Evolutionary conservation across 331 rosid species (phyloP), one percentile per base, ranked within the genome.

Genomic region (Rosa hybrid): DNA sequence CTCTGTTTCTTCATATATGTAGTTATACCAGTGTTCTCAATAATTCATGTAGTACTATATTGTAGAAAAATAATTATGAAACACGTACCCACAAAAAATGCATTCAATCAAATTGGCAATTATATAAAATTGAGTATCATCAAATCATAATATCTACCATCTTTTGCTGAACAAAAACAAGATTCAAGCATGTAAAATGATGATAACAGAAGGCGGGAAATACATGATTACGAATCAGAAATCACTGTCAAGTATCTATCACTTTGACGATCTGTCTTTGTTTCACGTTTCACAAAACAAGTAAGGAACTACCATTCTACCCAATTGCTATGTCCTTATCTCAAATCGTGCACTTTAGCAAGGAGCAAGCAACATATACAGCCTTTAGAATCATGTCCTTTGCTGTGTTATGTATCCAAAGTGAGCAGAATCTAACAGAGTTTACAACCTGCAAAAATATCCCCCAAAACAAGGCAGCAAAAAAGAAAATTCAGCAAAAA

Each of bases 361-460:
- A 68, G 83, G 67, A 60, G 74, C 77, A 79, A 62, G 57, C 21
- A 68, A 82, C 81, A 74, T 49, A 78, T 48, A 86, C 88, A 80
- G 81, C 88, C 87, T 86, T 77, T 79, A 81, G 71, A 87, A 67
- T 87, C 88, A 76, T 72, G 82, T 81, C 85, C 79, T 75, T 77
- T 56, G 76, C 76, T 74, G 80, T 67, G 78, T 57, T 64, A 71
- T 82, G 83, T 81, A 84, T 83, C 83, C 83, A 80, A 86, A 83
- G 85, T 89, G 87, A 85, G 87, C 80, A 85, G 75, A 82, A n/a
- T n/a, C n/a, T n/a, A n/a, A n/a, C n/a, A n/a, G n/a, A n/a, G n/a
- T n/a, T n/a, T n/a, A n/a, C n/a, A n/a, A n/a, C n/a, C n/a, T 91
- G 85, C 79, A 79, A 86, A 84, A 86, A 84, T 72, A 80, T 85